Conservation (phyloP, 2,329 filamentous ascomycete genomes). For the Amauroascus niger region DNA sequence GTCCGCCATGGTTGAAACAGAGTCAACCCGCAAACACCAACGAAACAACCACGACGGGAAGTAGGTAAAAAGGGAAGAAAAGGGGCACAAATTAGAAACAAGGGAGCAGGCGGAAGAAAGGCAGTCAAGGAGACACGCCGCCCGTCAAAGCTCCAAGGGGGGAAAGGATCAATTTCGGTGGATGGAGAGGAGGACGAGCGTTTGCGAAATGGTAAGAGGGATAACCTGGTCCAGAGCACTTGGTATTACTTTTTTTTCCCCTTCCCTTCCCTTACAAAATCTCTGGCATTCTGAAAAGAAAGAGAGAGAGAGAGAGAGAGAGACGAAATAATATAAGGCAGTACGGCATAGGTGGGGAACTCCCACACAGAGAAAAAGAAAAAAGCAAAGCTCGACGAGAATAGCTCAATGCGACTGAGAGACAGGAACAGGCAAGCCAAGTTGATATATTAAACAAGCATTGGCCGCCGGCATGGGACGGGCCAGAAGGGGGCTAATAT, state of each 20-base stretch:
- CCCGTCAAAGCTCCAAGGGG: background rate
- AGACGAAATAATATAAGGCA: background rate
- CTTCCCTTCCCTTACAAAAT: background rate
- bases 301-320: background rate
- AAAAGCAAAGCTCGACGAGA: background rate
- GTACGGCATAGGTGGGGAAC: background rate
- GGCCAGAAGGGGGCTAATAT: background rate
- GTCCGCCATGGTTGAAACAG: slow-evolving; percentile 4
- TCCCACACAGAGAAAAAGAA: background rate
- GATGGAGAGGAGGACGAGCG: background rate
- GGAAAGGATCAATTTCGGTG: background rate
- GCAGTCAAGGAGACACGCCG: background rate
- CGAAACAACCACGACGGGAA: background rate
- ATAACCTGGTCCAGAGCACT: background rate
- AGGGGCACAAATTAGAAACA: background rate
- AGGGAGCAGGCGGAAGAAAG: no score
- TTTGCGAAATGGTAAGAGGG: background rate
- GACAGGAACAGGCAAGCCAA: background rate
- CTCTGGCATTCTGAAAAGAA: background rate
- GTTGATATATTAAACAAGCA: slow-evolving; percentile 7
- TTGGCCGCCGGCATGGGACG: background rate
- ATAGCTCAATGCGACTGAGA: background rate
- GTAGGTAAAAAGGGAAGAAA: background rate
- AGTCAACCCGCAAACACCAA: background rate
- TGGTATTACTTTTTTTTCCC: background rate